A percentile compares a stretch with the other conserved stretches of the same genome.
phyloP scores from a whole-genome alignment of 2,329 filamentous ascomycete species.

The Orbilia blumenaviensis region DNA sequence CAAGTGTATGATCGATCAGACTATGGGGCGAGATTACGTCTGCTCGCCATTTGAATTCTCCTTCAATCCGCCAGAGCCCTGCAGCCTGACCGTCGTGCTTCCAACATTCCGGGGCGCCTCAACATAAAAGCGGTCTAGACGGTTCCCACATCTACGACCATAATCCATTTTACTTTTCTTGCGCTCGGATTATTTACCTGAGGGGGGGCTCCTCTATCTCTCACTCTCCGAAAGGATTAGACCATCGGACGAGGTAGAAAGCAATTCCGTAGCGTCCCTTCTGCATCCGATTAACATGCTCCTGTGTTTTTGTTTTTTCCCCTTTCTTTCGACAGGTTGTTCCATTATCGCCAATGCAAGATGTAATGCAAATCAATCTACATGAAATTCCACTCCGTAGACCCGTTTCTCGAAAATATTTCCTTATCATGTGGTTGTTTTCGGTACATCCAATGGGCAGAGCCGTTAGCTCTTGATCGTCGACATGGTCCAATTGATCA shows the following conservation, averaged over 20 bases:
- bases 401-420: neutral
- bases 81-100: conserved; percentile 6
- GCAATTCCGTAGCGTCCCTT: conserved; percentile 24
- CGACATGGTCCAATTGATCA: conserved; percentile 31
- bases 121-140: conserved; percentile 11
- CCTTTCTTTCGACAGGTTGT: neutral
- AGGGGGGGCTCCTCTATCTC: neutral
- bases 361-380: conserved; percentile 15
- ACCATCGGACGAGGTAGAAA: conserved; percentile 9
- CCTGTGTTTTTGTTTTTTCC: neutral
- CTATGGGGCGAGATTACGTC: conserved; percentile 31
- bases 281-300: neutral
- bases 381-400: conserved; percentile 15
- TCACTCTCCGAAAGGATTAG: neutral
- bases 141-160: neutral
- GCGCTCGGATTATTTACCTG: conserved; percentile 15
- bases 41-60: conserved; percentile 8
- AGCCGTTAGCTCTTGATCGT: conserved; percentile 38
- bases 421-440: conserved; percentile 32
- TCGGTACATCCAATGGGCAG: conserved; percentile 41
- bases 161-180: neutral
- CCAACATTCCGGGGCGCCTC: conserved; percentile 26
- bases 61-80: conserved; percentile 10
- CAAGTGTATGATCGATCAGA: conserved; percentile 15
- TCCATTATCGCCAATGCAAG: conserved; percentile 15